phyloP scores from a whole-genome alignment of 2,329 filamentous ascomycete species.

The Fusarium sambucinum region DNA sequence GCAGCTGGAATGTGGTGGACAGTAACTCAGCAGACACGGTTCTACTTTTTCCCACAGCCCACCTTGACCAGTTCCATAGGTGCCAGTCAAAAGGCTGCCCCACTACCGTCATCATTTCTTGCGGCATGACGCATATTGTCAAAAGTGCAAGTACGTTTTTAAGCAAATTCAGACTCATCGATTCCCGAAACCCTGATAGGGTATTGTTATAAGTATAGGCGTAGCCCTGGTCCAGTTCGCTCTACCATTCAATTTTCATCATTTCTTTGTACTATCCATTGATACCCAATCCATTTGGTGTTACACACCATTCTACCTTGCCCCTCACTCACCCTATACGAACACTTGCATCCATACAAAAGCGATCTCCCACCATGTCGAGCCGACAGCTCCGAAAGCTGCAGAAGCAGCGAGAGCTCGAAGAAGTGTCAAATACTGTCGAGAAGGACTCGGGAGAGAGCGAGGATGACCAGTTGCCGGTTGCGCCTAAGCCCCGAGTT shows the following conservation, averaged over 20 bases:
- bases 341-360: slow-evolving; percentile 3
- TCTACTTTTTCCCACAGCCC: slow-evolving; percentile 6
- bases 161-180: background rate
- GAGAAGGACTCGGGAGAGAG: slow-evolving; percentile 45
- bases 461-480: slow-evolving; percentile 50
- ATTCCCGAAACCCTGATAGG: background rate
- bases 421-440: slow-evolving; percentile 41
- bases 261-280: background rate
- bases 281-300: slow-evolving; percentile 1
- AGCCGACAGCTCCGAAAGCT: slow-evolving; percentile 65
- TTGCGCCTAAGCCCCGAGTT: slow-evolving; percentile 54
- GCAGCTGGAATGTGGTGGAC: background rate
- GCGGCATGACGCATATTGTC: slow-evolving; percentile 41
- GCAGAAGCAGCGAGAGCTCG: slow-evolving; percentile 63
- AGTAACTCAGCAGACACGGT: background rate
- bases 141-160: background rate
- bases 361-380: slow-evolving; percentile 57
- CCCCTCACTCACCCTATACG: slow-evolving; percentile 30
- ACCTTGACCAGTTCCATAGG: slow-evolving; percentile 9
- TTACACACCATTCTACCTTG: background rate
- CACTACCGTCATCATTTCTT: slow-evolving; percentile 43
- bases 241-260: background rate
- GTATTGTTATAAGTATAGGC: background rate
- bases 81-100: slow-evolving; percentile 21
- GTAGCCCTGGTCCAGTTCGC: no score